Evolutionary conservation across 208 protist species (phyloP).

Genomic region (Trypanosoma avium): DNA sequence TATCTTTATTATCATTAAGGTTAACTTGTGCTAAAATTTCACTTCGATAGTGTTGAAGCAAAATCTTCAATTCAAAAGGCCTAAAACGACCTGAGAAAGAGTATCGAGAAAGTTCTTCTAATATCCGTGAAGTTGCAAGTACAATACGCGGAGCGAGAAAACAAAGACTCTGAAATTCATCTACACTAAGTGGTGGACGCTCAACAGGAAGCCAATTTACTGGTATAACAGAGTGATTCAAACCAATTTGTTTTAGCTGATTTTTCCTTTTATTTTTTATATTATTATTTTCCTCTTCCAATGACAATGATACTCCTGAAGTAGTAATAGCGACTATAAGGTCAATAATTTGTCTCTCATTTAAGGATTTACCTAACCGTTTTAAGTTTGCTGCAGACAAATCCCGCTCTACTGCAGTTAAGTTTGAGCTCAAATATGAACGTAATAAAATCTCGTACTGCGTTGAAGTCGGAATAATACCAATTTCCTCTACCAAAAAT

Average conservation of each 20-base stretch:
- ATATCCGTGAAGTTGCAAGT: constrained; percentile 38
- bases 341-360: constrained; percentile 22
- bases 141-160: constrained; percentile 48
- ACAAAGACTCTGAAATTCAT: constrained; percentile 38
- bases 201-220: constrained; percentile 9
- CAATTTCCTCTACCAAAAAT: constrained; percentile 23
- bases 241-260: no score
- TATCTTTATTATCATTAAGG: background rate
- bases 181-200: constrained; percentile 17
- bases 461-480: constrained; percentile 7
- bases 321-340: constrained; percentile 20
- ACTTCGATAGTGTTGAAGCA: constrained; percentile 40
- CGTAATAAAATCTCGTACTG: constrained; percentile 23
- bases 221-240: background rate
- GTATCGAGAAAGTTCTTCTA: constrained; percentile 40
- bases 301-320: background rate
- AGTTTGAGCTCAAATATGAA: constrained; percentile 1
- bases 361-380: constrained; percentile 22
- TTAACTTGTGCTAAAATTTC: constrained; percentile 30
- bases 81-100: constrained; percentile 39
- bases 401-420: constrained; percentile 21
- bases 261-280: background rate
- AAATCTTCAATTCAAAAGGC: constrained; percentile 50
- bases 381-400: constrained; percentile 14
- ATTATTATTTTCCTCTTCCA: background rate